Evolutionary conservation across 208 protist species (phyloP).

Genomic region (Tritrichomonas musculus): DNA sequence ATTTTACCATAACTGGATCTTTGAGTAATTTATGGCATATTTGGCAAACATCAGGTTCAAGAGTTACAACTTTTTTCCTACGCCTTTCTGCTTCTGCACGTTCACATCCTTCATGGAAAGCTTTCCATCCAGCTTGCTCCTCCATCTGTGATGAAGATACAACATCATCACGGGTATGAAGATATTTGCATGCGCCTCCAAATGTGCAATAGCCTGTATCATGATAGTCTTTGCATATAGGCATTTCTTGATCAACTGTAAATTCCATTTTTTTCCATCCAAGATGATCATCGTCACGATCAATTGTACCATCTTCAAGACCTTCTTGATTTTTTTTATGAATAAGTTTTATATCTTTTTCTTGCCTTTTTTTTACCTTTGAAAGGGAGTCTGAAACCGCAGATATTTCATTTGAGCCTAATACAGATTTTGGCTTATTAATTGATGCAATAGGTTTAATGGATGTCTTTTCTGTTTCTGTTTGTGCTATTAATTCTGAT

Average conservation of each 20-base stretch:
- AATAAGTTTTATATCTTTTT: no score
- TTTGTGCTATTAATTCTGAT: no score
- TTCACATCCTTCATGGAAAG: background rate
- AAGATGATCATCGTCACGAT: no score
- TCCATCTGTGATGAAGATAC: background rate
- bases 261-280: background rate
- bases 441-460: no score
- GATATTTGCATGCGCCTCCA: background rate
- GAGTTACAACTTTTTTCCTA: background rate
- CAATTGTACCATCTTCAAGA: no score
- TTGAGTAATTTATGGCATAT: background rate
- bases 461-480: no score
- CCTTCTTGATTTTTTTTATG: no score
- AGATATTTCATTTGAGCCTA: no score
- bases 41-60: background rate
- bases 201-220: conserved; percentile 15
- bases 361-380: no score
- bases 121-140: background rate
- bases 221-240: background rate
- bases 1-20: background rate
- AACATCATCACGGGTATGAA: background rate
- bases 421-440: no score
- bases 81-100: background rate
- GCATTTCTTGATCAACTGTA: background rate
- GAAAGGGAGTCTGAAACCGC: no score